These are phyloP conservation scores for Backusella morwellensis DNA, from an alignment of 192 early-diverging fungal species.

Conservation along the genomic window DNA sequence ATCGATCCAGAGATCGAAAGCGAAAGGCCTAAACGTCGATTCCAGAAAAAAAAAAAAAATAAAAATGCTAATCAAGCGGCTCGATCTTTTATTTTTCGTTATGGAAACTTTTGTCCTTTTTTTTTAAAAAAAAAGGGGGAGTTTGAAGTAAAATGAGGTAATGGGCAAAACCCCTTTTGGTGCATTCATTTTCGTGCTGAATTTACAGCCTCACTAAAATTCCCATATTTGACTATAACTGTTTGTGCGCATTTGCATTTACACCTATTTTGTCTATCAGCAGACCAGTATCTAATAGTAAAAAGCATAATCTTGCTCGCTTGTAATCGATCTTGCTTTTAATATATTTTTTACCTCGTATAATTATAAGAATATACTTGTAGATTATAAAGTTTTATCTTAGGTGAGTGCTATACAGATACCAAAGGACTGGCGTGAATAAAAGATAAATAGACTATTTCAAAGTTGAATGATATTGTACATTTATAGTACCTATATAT, in stretches of 20 bases:
- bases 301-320: neutral
- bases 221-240: neutral
- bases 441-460: neutral
- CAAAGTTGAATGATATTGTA: too few species aligned
- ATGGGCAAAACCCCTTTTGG: neutral
- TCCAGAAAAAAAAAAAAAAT: neutral
- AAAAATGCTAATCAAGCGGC: neutral
- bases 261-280: slow-evolving; percentile 3
- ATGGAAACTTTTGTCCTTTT: neutral
- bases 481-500: neutral
- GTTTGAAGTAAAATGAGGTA: slow-evolving; percentile 1
- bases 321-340: neutral
- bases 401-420: neutral
- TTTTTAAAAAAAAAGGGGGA: neutral
- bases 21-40: neutral
- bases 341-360: neutral
- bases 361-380: neutral
- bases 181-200: too few species aligned
- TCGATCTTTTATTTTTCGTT: neutral
- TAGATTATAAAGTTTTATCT: neutral
- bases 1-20: neutral
- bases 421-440: neutral
- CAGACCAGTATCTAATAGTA: neutral
- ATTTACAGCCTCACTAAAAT: neutral
- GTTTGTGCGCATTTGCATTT: slow-evolving; percentile 3